Evolutionary conservation across 805 yeast genomes (phyloP).

Genomic region (Wickerhamomyces bovis): DNA sequence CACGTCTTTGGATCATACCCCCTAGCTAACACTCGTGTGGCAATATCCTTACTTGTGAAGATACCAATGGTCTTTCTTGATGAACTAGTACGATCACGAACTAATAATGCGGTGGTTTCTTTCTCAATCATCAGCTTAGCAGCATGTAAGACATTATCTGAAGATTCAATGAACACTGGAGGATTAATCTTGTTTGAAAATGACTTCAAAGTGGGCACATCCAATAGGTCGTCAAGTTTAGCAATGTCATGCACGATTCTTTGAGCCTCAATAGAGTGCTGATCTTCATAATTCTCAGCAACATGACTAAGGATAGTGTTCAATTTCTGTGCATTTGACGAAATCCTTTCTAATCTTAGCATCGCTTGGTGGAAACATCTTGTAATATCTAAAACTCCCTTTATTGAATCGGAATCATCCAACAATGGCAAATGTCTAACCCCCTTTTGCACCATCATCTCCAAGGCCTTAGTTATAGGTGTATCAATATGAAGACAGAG

Average conservation of each 20-base stretch:
- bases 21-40: constrained; percentile 34
- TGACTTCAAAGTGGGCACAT: constrained; percentile 33
- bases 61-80: constrained; percentile 37
- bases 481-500: constrained; percentile 30
- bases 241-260: constrained; percentile 29
- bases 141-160: constrained; percentile 32
- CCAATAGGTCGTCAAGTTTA: constrained; percentile 32
- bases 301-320: constrained; percentile 25
- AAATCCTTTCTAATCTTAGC: constrained; percentile 35
- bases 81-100: constrained; percentile 28
- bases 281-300: constrained; percentile 24
- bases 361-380: constrained; percentile 42
- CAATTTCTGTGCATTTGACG: constrained; percentile 31
- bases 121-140: constrained; percentile 33
- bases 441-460: constrained; percentile 34
- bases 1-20: constrained; percentile 30
- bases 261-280: constrained; percentile 18
- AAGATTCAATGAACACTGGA: constrained; percentile 32
- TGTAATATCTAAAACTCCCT: constrained; percentile 41
- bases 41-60: constrained; percentile 40
- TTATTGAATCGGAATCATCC: constrained; percentile 30
- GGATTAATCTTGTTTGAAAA: constrained; percentile 13
- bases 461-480: constrained; percentile 36
- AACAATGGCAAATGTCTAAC: constrained; percentile 39
- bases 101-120: constrained; percentile 36